Evolutionary conservation across 192 early-diverging fungal genomes (phyloP).

Genomic region (Phycomyces nitens): DNA sequence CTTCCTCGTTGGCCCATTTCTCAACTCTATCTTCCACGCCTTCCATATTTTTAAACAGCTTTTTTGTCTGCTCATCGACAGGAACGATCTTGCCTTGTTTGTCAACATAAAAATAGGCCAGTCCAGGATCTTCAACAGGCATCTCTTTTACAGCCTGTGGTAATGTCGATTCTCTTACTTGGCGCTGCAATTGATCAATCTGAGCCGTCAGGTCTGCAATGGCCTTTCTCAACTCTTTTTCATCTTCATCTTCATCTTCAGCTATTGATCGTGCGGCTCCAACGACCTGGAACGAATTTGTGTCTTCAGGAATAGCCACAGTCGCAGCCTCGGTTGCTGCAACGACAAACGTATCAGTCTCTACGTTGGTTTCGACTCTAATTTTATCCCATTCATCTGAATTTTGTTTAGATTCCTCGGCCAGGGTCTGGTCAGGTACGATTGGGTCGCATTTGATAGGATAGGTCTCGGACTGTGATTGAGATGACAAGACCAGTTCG

Average conservation of each 20-base stretch:
- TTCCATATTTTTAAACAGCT: neutral
- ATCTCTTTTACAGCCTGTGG: neutral
- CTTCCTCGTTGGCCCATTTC: neutral
- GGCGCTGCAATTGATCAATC: slow-evolving; percentile 1
- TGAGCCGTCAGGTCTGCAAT: slow-evolving; percentile 13
- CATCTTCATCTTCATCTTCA: neutral
- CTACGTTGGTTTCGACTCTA: neutral
- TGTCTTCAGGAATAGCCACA: too few relatives aligned
- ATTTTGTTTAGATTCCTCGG: neutral
- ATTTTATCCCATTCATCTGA: neutral
- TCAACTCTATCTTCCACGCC: neutral
- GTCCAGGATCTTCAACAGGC: neutral
- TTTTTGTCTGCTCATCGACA: neutral
- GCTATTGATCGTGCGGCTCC: neutral
- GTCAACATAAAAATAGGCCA: slow-evolving; percentile 6
- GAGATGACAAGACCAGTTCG: slow-evolving; percentile 49
- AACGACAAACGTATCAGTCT: too few relatives aligned
- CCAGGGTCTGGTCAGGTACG: slow-evolving; percentile 39
- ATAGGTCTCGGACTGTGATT: slow-evolving; percentile 41
- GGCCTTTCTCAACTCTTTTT: neutral
- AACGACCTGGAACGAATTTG: neutral
- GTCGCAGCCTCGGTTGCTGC: too few relatives aligned
- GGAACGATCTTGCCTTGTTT: slow-evolving; percentile 12
- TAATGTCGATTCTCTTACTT: neutral
- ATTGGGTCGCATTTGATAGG: slow-evolving; percentile 63